These are phyloP conservation scores for Acacia acuminata DNA, from an alignment of 306 rosid genomes.

Conservation along the genomic window DNA sequence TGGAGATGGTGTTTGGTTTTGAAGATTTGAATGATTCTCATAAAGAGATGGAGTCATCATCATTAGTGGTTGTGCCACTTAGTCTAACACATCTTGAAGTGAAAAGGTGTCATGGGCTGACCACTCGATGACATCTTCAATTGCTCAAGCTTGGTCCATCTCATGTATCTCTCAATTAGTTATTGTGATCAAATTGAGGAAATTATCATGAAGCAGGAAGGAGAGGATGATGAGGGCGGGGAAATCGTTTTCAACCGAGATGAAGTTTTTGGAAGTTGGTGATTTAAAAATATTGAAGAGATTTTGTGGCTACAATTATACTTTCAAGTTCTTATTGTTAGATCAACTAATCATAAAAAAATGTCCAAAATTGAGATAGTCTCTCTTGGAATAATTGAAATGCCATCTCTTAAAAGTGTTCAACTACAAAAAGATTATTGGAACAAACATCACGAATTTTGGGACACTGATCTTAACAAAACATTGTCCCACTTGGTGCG, in stretches of 20 bases:
- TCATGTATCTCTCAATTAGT: not conserved
- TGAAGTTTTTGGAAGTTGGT: not conserved
- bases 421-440: not conserved
- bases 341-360: not conserved
- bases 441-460: not conserved
- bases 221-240: not conserved
- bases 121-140: not conserved
- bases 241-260: not conserved
- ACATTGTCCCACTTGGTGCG: not conserved
- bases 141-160: not conserved
- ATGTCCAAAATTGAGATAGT: not conserved
- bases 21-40: too few species aligned
- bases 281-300: not conserved
- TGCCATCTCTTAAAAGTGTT: not conserved
- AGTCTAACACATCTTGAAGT: not conserved
- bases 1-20: too few species aligned
- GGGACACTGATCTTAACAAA: not conserved
- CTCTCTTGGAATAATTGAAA: not conserved
- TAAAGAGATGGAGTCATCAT: too few species aligned
- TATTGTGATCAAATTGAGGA: not conserved
- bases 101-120: rapidly evolving
- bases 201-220: not conserved
- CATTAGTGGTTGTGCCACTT: too few species aligned
- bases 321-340: not conserved
- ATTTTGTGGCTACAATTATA: not conserved